Evolutionary conservation across 2,329 filamentous ascomycete species (phyloP).

Genomic region (Myrmaecium sp.): DNA sequence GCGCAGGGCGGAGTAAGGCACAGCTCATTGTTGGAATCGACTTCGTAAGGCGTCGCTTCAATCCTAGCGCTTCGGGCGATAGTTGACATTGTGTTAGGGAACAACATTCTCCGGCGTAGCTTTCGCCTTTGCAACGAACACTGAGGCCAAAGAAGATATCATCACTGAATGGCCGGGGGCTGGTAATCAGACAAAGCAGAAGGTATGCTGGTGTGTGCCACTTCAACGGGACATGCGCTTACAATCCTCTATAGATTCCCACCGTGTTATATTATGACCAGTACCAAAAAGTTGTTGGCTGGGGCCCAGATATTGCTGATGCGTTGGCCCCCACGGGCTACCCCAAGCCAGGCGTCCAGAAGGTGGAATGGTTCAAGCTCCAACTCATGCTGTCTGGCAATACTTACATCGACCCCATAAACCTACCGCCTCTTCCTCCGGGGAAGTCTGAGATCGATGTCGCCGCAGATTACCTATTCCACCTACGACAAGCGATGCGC

Average conservation of each 20-base stretch:
- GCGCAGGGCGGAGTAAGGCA: slow-evolving; percentile 76
- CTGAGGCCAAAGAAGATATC: slow-evolving; percentile 94
- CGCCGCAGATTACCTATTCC: slow-evolving; percentile 97
- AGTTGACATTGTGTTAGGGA: slow-evolving; percentile 37
- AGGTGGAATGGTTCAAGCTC: slow-evolving; percentile 99
- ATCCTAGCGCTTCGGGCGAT: slow-evolving; percentile 7
- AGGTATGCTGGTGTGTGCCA: slow-evolving; percentile 39
- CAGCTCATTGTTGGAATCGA: slow-evolving; percentile 98
- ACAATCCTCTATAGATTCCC: slow-evolving; percentile 51
- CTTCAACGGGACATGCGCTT: not conserved
- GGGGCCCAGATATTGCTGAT: slow-evolving; percentile 96
- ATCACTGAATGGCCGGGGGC: slow-evolving; percentile 98
- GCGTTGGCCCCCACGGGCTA: slow-evolving; percentile 92
- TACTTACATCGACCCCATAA: slow-evolving; percentile 98
- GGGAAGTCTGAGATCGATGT: slow-evolving; percentile 99
- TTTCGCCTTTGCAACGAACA: slow-evolving; percentile 86
- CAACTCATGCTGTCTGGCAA: slow-evolving; percentile 98
- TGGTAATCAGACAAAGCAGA: slow-evolving; percentile 95
- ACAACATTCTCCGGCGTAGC: slow-evolving; percentile 97
- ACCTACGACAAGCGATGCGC: slow-evolving; percentile 92
- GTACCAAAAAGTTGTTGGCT: slow-evolving; percentile 98
- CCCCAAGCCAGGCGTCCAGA: slow-evolving; percentile 93
- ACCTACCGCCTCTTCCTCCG: slow-evolving; percentile 87
- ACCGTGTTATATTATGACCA: slow-evolving; percentile 99
- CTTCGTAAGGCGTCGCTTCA: slow-evolving; percentile 49